Evolutionary conservation across 2,329 filamentous ascomycete genomes (phyloP).

Genomic region (Ilyonectria destructans): DNA sequence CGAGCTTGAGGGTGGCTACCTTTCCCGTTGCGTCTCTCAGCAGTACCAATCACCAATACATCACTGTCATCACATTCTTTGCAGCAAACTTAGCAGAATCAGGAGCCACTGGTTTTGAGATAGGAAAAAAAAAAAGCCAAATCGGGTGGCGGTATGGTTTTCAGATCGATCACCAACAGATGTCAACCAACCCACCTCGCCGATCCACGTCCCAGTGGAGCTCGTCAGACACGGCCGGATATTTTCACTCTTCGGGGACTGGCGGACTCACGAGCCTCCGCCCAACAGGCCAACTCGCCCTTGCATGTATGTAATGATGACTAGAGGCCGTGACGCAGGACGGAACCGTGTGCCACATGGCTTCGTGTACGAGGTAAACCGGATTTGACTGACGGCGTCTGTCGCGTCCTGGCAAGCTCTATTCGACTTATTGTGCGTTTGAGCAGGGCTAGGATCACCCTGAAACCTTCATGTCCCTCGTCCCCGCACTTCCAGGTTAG

Average conservation of each 20-base stretch:
- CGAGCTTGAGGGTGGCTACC: neutral
- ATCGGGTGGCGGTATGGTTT: constrained; percentile 7
- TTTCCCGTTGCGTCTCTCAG: neutral
- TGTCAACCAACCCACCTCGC: constrained; percentile 4
- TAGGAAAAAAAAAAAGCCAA: neutral
- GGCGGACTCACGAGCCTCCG: neutral
- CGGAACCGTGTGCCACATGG: constrained; percentile 4
- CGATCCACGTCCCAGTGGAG: constrained; percentile 15
- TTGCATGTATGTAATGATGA: constrained; percentile 11
- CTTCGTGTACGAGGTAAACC: neutral
- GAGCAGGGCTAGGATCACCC: constrained; percentile 12
- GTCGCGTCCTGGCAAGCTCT: constrained; percentile 1
- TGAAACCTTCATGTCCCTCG: constrained; percentile 10
- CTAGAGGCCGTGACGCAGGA: neutral
- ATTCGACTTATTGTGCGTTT: constrained; percentile 6
- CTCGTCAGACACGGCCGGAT: constrained; percentile 1
- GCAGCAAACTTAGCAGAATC: neutral
- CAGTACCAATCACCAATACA: constrained; percentile 10
- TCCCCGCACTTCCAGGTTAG: constrained; percentile 23
- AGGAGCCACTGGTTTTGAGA: neutral
- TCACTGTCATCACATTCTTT: constrained; percentile 21
- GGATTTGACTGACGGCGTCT: neutral
- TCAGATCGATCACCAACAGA: constrained; percentile 23
- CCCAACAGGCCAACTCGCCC: constrained; percentile 2
- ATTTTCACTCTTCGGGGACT: neutral